Conservation (phyloP, 768 basidiomycete genomes). For the Tulasnella sp. region DNA sequence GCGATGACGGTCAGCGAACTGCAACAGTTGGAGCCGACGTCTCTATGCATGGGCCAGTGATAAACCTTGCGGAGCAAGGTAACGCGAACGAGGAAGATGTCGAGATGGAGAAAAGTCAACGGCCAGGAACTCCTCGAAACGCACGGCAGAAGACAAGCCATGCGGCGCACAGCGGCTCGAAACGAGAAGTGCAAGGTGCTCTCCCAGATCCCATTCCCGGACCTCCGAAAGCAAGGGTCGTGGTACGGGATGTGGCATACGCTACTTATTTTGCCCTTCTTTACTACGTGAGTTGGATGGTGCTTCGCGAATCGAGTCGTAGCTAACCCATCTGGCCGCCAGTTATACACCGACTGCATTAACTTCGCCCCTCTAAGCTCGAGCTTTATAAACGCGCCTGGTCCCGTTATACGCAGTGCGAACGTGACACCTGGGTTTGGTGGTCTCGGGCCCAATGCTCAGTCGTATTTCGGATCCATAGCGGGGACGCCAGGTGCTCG, state of each 20-base stretch:
- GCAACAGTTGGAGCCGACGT: background rate
- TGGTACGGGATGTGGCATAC: constrained; percentile 63
- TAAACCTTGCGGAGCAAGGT: constrained; percentile 2
- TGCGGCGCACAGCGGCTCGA: background rate
- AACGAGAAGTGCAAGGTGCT: background rate
- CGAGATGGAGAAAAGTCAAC: background rate
- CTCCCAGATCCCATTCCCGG: constrained; percentile 42
- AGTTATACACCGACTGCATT: constrained; percentile 87
- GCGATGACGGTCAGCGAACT: constrained; percentile 7
- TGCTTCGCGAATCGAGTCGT: background rate
- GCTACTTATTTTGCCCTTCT: constrained; percentile 67
- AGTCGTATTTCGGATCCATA: constrained; percentile 22
- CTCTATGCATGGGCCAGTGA: background rate
- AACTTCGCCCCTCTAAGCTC: constrained; percentile 85
- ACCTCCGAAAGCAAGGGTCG: constrained; percentile 57
- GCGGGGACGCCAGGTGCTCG: constrained; percentile 7
- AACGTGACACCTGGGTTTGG: constrained; percentile 18
- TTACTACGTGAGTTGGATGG: constrained; percentile 65
- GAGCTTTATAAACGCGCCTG: constrained; percentile 50
- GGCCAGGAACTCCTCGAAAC: background rate
- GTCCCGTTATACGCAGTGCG: constrained; percentile 37
- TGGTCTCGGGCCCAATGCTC: background rate
- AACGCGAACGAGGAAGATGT: constrained; percentile 21
- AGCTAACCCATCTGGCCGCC: constrained; percentile 13
- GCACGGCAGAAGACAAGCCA: background rate